Evolutionary conservation across 306 rosid genomes (phyloP), one percentile per base, ranked within the genome.

Genomic region (Dryas drummondii): DNA sequence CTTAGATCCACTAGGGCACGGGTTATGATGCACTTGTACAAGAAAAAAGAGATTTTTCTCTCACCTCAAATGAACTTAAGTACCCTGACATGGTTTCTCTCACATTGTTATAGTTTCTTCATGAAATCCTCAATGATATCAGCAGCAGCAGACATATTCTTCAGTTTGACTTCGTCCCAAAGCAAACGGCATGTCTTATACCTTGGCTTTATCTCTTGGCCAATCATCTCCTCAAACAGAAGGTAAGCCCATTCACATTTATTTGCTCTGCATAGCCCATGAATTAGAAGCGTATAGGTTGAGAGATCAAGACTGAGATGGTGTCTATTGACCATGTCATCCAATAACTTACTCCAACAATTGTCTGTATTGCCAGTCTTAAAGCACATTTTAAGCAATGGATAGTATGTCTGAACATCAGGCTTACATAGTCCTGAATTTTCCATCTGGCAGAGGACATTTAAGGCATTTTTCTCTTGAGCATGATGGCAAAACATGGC

Each of bases 311-410:
- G 93, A 78, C 97, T 86, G 41, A 94, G 82, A 81, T 84, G 85
- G 74, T 91, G 91, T 77, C 82, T 88, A 46, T 80, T 79, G 45
- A 83, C 81, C 96, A 94, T 90, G 61, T 87, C 91, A 81, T 84
- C 78, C 89, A 87, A 79, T 75, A 94, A 79, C 66, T 83, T 84
- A 45, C 69, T 82, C 78, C 88, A 70, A 79, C 16, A 61, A 63
- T 72, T 44, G 9, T 84, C 92, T 19, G 76, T 60, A 48, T 78
- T 68, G 74, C 90, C 88, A 27, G 76, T 76, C 87, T 68, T 94
- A 67, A 91, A 88, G 85, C 93, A 90, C 59, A 80, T 66, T 84
- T 94, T 94, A 73, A 94, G 87, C 89, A 91, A 84, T 7, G 98
- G 91, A 75, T 88, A 87, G 81, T 86, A 94, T 47, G 97, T 88